These are phyloP conservation scores for Musa acuminata DNA, from an alignment of 176 grass and related monocot species.

Conservation along the genomic window DNA sequence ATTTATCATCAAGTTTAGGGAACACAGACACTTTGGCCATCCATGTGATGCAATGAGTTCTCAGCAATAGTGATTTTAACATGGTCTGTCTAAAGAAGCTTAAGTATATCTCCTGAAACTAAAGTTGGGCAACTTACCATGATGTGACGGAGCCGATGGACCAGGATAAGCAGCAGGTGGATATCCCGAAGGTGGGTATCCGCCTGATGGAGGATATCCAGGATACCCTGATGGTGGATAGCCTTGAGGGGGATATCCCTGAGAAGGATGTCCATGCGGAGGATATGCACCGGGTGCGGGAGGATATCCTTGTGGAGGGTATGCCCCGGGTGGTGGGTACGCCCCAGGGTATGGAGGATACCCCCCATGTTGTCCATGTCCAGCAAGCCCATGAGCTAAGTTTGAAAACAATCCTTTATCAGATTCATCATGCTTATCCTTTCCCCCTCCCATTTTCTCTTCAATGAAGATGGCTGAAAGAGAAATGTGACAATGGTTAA, in stretches of 20 bases:
- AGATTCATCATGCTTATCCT: constrained; percentile 32
- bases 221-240: constrained; percentile 35
- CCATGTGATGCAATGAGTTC: too few species aligned
- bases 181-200: constrained; percentile 33
- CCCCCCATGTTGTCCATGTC: constrained; percentile 26
- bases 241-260: background rate
- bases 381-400: background rate
- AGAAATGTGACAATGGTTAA: background rate
- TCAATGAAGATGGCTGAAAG: background rate
- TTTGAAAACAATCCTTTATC: constrained; percentile 36
- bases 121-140: background rate
- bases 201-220: constrained; percentile 14
- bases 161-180: constrained; percentile 28
- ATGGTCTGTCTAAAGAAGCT: background rate
- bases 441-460: constrained; percentile 46
- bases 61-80: background rate
- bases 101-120: background rate
- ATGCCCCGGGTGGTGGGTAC: constrained; percentile 25
- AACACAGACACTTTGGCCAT: too few species aligned
- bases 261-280: constrained; percentile 26
- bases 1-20: background rate
- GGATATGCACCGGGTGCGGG: constrained; percentile 16
- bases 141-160: constrained; percentile 1
- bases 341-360: constrained; percentile 27
- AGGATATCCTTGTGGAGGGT: constrained; percentile 36